A percentile compares a stretch with the other conserved stretches of the same genome.
Conservation (phyloP, 257 asterid genomes). For the Capsicum chinense region DNA sequence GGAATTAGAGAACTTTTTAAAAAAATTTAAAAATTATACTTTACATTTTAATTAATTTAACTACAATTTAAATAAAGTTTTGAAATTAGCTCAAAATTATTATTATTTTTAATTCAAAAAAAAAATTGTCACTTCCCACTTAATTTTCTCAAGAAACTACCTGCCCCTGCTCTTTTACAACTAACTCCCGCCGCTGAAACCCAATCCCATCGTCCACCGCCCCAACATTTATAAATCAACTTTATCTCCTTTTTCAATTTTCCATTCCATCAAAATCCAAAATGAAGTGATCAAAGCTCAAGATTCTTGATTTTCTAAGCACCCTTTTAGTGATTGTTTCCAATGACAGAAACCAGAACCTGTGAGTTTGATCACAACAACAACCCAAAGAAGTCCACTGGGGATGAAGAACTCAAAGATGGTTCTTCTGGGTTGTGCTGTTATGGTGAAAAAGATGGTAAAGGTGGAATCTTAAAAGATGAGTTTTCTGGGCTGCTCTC, state of each 20-base stretch:
- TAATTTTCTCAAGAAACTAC: no score
- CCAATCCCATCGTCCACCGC: neutral
- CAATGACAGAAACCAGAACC: conserved; percentile 15
- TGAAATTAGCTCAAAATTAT: no score
- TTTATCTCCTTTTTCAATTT: no score
- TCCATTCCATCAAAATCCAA: no score
- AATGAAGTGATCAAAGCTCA: neutral
- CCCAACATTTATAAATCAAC: neutral
- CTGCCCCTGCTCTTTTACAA: neutral
- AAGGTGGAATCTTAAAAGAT: neutral
- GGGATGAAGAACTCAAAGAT: neutral
- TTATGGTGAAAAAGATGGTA: neutral
- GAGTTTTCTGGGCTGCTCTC: neutral
- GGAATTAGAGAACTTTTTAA: no score
- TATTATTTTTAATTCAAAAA: no score
- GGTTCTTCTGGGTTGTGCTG: neutral
- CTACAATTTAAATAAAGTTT: no score
- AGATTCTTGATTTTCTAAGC: conserved; percentile 15
- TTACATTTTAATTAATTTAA: no score
- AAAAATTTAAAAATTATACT: no score
- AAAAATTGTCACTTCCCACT: no score
- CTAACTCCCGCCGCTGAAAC: neutral
- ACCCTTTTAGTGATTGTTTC: neutral
- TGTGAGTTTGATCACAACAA: neutral
- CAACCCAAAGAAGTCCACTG: neutral